Evolutionary conservation across 2,329 filamentous ascomycete species (phyloP), one percentile per base, ranked within the genome.

Genomic region (Aspergillus latus): DNA sequence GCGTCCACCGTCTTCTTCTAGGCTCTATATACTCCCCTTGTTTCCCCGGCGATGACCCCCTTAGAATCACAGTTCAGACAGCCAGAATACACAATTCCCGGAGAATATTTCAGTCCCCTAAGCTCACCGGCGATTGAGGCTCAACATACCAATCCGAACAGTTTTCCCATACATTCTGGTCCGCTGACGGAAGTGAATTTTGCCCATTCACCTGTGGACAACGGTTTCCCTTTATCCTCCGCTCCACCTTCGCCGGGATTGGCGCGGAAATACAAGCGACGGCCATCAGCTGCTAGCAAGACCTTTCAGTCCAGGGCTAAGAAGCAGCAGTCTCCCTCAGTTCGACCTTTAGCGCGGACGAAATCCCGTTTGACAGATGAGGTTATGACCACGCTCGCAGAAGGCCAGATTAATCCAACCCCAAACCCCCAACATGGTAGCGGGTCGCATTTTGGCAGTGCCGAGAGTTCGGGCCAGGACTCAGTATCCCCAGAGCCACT

Each of bases 41-140:
- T 80, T 29, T 80, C 78, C 48, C 78, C 78, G 10, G 78, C 78
- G 26, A 79, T 80, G 71, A 80, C 78, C 5, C 78, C 78, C 3
- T 65, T 80, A 56, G 77, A 80, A 59, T 72, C 71, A 32, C 75
- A 77, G 61, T 78, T 79, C 52, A 72, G 73, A 52, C 68, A 79
- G 40, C 74, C 76, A 9, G 77, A 80, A 60, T 80, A 78, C 62
- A 73, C 76, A 8, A 73, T 77, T 28, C 75, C 76, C 8, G 75
- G 76, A 47, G 78, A 80, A 64, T 77, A 78, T 62, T 79, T 80
- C 59, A 80, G 76, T 26, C 78, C 78, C 21, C 69, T 80, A 32
- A 80, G 77, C 1, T 80, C 78, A 8, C 78, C 78, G 2, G 78
- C 78, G n/a, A 70, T 80, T 32, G 76, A 80, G 65, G 77, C 78